Evolutionary conservation across 805 yeast species (phyloP), one percentile per base, ranked within the genome.

Genomic region (Saturnispora ahearnii): DNA sequence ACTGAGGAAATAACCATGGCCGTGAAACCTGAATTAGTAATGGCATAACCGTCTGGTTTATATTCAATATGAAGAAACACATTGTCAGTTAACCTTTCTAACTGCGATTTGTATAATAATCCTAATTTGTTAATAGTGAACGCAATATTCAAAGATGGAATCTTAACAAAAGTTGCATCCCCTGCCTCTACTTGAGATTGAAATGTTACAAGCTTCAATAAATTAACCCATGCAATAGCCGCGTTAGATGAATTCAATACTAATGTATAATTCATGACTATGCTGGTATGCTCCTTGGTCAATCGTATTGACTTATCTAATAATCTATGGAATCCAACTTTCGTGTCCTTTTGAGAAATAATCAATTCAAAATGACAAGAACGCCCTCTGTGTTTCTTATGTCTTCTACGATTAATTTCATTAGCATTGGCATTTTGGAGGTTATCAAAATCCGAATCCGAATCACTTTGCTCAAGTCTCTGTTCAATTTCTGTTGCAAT

Each of bases 291-390:
- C 2, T 49, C 29, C 28, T 51, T 49, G 63, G 71, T 70, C 5
- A 87, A 60, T 12, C 78, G 75, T 11, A 90, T 70, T 0, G 93
- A 75, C 58, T 86, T 82, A 59, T 90, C 97, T 32, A 82, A 63
- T 0, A 76, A 63, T 42, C 82, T 86, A 59, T 82, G 86, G 38
- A 87, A 71, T 24, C 67, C 71, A 1, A 84, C 78, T 1, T 62
- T 52, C 38, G 65, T 59, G 44, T 59, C 59, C n/a, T 37, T 46
- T 5, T 32, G 44, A 4, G 57, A 49, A 6, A 58, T 28, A 24
- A 51, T 49, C 11, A 58, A 18, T 50, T 56, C 47, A 48, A 54
- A 43, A 52, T 59, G 45, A 54, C 51, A 30, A 48, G 51, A 41
- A n/a, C 44, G 42, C 10, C 50, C 34, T 28, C 42, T 47, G 15